Conservation (phyloP, 306 rosid genomes). For the Rosa multiflora region DNA sequence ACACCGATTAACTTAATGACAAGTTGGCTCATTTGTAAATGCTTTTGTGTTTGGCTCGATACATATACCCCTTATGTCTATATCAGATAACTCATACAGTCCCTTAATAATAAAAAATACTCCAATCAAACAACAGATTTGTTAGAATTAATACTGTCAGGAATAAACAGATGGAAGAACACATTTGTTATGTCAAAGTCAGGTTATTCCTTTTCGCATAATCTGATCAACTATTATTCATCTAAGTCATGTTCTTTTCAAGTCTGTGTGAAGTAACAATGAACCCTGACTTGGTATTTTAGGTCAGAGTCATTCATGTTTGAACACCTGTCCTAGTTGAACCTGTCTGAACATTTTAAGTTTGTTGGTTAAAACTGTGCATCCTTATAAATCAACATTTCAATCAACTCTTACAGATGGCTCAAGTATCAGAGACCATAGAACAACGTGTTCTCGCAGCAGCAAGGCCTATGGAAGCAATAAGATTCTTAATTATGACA, state of each 20-base stretch:
- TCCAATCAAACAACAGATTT: not conserved
- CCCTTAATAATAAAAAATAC: not conserved
- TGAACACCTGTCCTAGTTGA: not conserved
- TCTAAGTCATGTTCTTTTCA: too few species aligned
- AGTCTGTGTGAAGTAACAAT: too few species aligned
- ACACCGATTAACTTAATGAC: not conserved
- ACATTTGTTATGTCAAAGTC: not conserved
- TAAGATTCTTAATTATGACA: constrained; percentile 57
- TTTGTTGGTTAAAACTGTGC: not conserved
- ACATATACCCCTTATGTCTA: not conserved
- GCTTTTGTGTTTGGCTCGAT: not conserved
- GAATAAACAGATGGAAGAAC: too few species aligned
- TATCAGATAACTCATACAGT: too few species aligned
- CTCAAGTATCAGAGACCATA: constrained; percentile 45
- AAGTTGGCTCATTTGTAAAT: not conserved
- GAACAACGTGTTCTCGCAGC: constrained; percentile 65
- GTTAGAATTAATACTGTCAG: too few species aligned
- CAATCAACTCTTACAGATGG: constrained; percentile 40
- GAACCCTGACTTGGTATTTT: too few species aligned
- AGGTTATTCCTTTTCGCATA: not conserved
- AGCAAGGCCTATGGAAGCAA: constrained; percentile 50
- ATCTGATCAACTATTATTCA: not conserved
- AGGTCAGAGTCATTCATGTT: not conserved
- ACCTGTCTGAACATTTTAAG: not conserved
- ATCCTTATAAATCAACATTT: constrained; percentile 21